Percentiles rank a stretch among this genome's conserved stretches.
Conservation (phyloP, 192 early-diverging fungal species). For the Coemansia asiatica region DNA sequence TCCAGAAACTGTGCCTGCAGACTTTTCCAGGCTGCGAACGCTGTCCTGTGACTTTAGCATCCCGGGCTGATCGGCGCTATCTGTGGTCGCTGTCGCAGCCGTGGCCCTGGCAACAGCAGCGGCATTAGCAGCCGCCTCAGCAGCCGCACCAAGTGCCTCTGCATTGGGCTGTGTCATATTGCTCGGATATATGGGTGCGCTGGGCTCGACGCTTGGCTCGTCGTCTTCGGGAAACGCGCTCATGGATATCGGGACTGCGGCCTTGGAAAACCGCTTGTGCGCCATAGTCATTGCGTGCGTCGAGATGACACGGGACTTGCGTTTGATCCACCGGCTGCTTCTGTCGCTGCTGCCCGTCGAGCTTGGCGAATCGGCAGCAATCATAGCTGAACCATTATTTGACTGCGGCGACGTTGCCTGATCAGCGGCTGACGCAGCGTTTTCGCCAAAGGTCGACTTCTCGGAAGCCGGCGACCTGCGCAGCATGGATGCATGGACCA, state of each 20-base stretch:
- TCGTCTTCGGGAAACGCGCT: not conserved
- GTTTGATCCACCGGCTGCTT: constrained; percentile 47
- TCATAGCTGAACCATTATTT: not conserved
- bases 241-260: constrained; percentile 16
- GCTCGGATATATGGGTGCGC: constrained; percentile 5
- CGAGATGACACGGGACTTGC: constrained; percentile 49
- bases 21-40: constrained; percentile 20
- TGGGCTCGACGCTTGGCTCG: not conserved
- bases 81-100: not conserved
- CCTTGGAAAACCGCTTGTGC: constrained; percentile 26
- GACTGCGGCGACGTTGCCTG: not conserved
- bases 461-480: constrained; percentile 5
- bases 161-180: constrained; percentile 1
- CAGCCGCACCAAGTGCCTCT: constrained; percentile 9
- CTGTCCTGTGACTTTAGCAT: constrained; percentile 11
- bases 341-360: not conserved
- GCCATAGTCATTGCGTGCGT: constrained; percentile 27
- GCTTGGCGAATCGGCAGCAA: not conserved
- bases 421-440: not conserved
- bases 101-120: constrained; percentile 22
- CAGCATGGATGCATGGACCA: not conserved
- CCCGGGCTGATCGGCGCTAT: constrained; percentile 5
- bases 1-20: constrained; percentile 13
- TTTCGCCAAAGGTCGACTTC: not conserved
- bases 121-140: constrained; percentile 30